Base-by-base conservation (phyloP, 257 asterid genomes). In the Coffea canephora region DNA sequence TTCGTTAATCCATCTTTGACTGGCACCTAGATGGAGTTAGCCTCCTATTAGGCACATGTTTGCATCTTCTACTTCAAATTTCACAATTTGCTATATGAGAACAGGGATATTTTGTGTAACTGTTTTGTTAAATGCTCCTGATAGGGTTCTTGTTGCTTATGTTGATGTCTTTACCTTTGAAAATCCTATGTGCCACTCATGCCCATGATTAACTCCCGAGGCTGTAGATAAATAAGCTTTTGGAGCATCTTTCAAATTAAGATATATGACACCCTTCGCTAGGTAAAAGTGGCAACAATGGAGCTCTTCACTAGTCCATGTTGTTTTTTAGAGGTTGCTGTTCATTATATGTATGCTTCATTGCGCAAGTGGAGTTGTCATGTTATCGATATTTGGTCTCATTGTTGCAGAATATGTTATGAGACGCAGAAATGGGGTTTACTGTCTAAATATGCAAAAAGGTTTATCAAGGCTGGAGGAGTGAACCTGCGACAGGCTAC, bases 331-430 rank as follows among this genome's bases (percentile, higher is more conserved):
- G n/a, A 34, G 15, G 13, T 46, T 67, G 15, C 54, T 19, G 27
- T 71, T 65, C 64, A 18, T 25, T 62, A 23, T 59, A 23, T 2
- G 45, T 59, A 45, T 67, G 45, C 23, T 34, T 43, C 31, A 18
- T 34, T 68, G 57, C 15, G 15, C 5, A 39, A 39, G 34, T 71
- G 13, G 69, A 19, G 21, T 73, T 71, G 55, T 87, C 78, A 62
- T 66, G 10, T 66, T 69, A 78, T 46, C 50, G 76, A 64, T 67
- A 18, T 85, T 80, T 77, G 54, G 54, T 73, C 80, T 78, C 79
- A 52, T 73, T 23, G 61, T 75, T 89, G 90, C 96, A 96, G 97
- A 89, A 88, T 94, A 83, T 96, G 98, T 80, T 85, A 82, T 80
- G 84, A 85, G 62, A 84, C 89, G 10, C 79, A 86, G 78, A 91